Percentiles rank a stretch among this genome's conserved stretches.
Conservation (phyloP, 495 filamentous ascomycete species). For the Xylaria flabelliformis region DNA sequence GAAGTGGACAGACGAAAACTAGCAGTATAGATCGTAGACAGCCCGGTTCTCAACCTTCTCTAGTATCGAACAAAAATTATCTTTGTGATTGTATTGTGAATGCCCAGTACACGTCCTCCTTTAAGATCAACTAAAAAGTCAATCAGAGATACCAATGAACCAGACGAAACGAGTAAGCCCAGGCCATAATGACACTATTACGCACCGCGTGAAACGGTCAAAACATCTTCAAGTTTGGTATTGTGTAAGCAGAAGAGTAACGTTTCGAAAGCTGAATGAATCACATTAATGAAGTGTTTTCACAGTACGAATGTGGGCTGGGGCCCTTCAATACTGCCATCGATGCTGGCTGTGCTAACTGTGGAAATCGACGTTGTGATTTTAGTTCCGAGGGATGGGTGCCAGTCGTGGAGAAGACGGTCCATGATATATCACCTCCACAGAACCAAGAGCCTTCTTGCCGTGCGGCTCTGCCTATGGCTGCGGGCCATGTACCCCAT, state of each 20-base stretch:
- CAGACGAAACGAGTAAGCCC: conserved; percentile 14
- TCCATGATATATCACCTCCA: conserved; percentile 11
- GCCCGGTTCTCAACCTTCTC: conserved; percentile 5
- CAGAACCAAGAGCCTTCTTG: conserved; percentile 1
- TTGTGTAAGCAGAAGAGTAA: conserved; percentile 16
- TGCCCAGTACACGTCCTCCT: conserved; percentile 2
- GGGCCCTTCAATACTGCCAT: background rate
- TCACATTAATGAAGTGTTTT: conserved; percentile 1
- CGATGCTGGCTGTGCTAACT: background rate
- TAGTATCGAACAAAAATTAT: background rate
- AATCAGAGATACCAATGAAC: conserved; percentile 1
- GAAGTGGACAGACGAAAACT: background rate
- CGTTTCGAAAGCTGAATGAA: background rate
- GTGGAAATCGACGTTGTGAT: conserved; percentile 7
- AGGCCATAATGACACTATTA: background rate
- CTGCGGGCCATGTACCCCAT: conserved; percentile 15
- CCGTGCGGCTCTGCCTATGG: conserved; percentile 20
- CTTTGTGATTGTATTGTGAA: conserved; percentile 14
- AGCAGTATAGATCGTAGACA: conserved; percentile 20
- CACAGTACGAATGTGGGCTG: conserved; percentile 1
- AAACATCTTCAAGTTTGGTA: background rate
- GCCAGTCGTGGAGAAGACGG: background rate
- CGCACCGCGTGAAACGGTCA: background rate
- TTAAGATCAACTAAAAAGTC: conserved; percentile 2
- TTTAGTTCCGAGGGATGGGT: background rate